Evolutionary conservation across 257 asterid genomes (phyloP), one percentile per base, ranked within the genome.

Genomic region (Nicotiana tabacum): DNA sequence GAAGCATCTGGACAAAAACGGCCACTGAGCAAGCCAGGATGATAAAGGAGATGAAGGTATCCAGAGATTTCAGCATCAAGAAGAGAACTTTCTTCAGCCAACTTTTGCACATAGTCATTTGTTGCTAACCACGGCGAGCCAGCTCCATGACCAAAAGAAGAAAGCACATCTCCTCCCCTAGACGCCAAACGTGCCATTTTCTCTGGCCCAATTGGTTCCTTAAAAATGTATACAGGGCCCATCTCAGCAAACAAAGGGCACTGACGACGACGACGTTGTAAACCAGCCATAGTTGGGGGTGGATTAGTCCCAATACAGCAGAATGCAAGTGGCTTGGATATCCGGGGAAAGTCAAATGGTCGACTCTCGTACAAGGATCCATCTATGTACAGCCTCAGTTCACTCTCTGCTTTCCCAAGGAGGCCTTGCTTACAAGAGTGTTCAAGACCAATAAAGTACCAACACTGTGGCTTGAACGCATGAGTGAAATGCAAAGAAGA

Each of bases 251-350:
- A 95, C 92, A 95, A 85, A 83, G 99, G 99, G 88, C 99, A 95
- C 83, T 95, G 99, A 82, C 99, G 97, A 69, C 99, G 97, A 39
- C 98, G 98, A 16, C 99, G 97, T 85, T 94, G 99, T 87, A 94
- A 87, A 69, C 99, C 98, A 88, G 99, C 99, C 96, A 96, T 96
- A 77, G 99, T 96, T 86, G 99, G 99, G 72, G 98, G 99, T 83
- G 99, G 99, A 88, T 96, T 96, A 78, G 99, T 96, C 70, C 98
- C 99, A 60, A 96, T 93, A 88, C 99, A 96, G 91, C 99, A 96
- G 88, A 94, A 96, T 62, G 99, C 96, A 82, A 96, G 98, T n/a
- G 98, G 98, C 90, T 91, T 96, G 82, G 99, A 94, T 89, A 96
- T 96, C 85, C 97, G 89, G 46, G 99, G 99, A 87, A 93, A 94